Evolutionary conservation across 257 asterid species (phyloP), one percentile per base, ranked within the genome.

Genomic region (Nicotiana attenuata): DNA sequence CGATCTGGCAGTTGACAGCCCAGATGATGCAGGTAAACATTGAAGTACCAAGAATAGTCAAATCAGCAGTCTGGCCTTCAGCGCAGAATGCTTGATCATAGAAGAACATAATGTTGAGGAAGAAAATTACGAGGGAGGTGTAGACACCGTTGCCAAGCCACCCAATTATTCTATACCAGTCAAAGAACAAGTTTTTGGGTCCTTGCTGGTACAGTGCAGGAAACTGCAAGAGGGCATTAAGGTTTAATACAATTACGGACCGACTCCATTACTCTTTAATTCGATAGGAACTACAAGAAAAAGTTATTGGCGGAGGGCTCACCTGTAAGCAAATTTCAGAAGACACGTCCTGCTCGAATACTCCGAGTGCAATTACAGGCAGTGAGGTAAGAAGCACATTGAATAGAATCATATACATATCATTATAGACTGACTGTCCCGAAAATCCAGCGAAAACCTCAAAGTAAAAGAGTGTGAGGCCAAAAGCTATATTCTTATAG

Each of bases 201-300:
- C 99, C 99, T 89, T 96, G 99, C 81, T 96, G 99, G 83, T 96
- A 96, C 71, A 96, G 85, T n/a, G 99, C 97, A 26, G 99, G 99
- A 87, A 96, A 96, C 99, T 94, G 92, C 88, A 88, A 41, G 65
- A 63, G 33, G 5, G 20, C 77, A 64, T 77, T 35, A 29, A 53
- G 60, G 76, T 67, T 64, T 22, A 52, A 67, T 52, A 75, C 7
- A 53, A 24, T 52, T 26, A 75, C 17, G 17, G 64, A 26, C 20
- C 6, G 41, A 64, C 69, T 5, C 10, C 20, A 73, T 83, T 13
- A 47, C 59, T 83, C 22, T 84, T 50, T 11, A 22, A 63, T 16
- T 10, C 4, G 28, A 4, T 26, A 8, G 64, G 64, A 75, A 50
- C 15, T 73, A 10, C 61, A 14, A 78, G 68, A 61, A 13, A 29